Base-by-base conservation (phyloP, 441 rosid genomes). In the Bocquillonia castaneifolia region DNA sequence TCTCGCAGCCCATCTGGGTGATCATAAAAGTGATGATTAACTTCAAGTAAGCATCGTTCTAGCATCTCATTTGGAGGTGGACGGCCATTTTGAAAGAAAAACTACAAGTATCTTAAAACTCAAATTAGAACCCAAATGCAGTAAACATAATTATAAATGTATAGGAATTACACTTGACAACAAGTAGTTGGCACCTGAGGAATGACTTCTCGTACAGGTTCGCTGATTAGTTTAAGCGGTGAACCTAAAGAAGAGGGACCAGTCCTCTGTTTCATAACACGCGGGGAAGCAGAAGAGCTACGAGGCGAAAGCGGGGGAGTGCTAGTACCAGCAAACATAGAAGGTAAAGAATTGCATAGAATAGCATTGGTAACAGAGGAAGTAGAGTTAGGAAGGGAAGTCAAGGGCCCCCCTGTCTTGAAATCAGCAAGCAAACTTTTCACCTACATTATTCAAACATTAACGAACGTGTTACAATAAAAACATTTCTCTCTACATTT, bases 221-320 rank as follows among this genome's bases (percentile, higher is more conserved):
- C 97, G 25, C 72, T 86, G 48, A 80, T 76, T 36, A 85, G 82
- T 87, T 89, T 93, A 51, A 88, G 73, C 0, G 90, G 80, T 74
- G 97, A 88, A 48, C 92, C 86, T 52, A 88, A 80, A 78, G 84
- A 81, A 31, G 99, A 94, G 63, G 76, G 93, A 59, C 88, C 93
- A 54, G 80, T 79, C 78, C 93, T 84, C 69, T 79, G 97, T 71
- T 85, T 94, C 22, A 69, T 78, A 29, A 76, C 61, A 64, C 97
- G 97, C 26, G 99, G 99, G 39, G 98, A 94, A 70, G 90, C 96
- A 68, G 94, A 82, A 5, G 83, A 72, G 71, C 93, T 92, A 66
- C 96, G 85, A 5, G 99, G 98, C 23, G 98, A 94, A 70, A 94
- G 97, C 1, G 98, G 99, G 64, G 99, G 99, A 18, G 89, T 85